Evolutionary conservation across 306 rosid species (phyloP), one percentile per base, ranked within the genome.

Genomic region (Cyclanthera cordifolia): DNA sequence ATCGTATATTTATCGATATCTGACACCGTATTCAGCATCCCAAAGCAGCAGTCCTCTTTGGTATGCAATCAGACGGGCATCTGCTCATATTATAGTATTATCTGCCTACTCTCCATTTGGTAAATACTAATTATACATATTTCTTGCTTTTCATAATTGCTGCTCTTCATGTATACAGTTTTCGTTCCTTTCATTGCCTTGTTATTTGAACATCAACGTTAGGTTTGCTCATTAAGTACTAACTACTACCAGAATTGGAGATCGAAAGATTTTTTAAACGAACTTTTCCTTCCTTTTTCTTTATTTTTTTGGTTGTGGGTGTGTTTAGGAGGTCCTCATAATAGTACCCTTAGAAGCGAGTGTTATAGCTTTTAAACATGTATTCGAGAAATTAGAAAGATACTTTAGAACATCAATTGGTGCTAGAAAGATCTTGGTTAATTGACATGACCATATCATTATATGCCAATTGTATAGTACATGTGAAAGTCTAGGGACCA

Each of bases 21-120:
- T 79, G 59, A 90, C 96, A 67, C 99, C 99, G 76, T 79, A 85
- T 77, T 30, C 78, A 75, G 95, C 95, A 64, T 83, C 97, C 83
- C 70, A 82, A 17, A 94, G 99, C 78, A 86, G 80, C 85, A 90
- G 69, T 74, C 96, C 96, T 47, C 95, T 94, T 63, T 94, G 99
- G 99, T 94, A 90, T 72, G 91, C 99, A 58, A 67, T 94, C 75
- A 79, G 99, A 81, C 88, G 96, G 21, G 99, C 99, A 1, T 94
- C 99, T 46, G 95, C 99, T 69, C 99, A 94, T 74, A 83, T 94
- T 76, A 90, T 94, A 28, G 95, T 94, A 69, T 78, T 94, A 30
- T 85, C 94, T 74, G 87, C 96, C 84, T 94, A 94, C 75, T 94
- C 99, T 0, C 84, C 99, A 56, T 94, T 75, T 77, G 96, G 99